Conservation (phyloP, 148 eudicot species). For the Cornus controversa region DNA sequence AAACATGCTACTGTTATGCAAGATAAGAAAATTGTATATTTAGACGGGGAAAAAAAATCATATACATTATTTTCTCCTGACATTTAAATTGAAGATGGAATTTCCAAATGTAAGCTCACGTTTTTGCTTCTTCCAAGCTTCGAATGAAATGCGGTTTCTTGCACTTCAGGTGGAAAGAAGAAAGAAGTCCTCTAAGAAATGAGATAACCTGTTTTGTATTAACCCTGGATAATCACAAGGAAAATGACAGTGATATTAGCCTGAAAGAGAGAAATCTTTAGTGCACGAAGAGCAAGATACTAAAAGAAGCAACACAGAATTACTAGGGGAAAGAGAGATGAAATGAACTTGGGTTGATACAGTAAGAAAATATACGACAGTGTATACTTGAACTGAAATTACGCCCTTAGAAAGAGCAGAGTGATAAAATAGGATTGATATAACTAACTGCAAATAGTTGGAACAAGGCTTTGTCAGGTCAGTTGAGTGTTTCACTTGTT, state of each 20-base stretch:
- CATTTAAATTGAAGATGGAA: not conserved
- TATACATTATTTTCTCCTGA: not conserved
- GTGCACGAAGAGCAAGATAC: too few relatives aligned
- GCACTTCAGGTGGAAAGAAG: conserved; percentile 82
- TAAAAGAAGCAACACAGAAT: too few relatives aligned
- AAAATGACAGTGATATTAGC: conserved; percentile 13
- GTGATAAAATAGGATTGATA: too few relatives aligned
- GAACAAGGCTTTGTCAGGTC: too few relatives aligned
- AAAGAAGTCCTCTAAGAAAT: conserved; percentile 84
- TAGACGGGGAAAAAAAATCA: not conserved
- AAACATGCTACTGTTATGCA: conserved; percentile 1
- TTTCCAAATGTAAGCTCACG: conserved; percentile 36
- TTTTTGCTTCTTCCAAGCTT: conserved; percentile 89
- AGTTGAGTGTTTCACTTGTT: too few relatives aligned
- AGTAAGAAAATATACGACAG: too few relatives aligned
- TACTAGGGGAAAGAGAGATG: too few relatives aligned
- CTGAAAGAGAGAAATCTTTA: not conserved
- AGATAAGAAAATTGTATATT: not conserved
- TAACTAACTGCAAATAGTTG: too few relatives aligned
- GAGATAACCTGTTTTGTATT: conserved; percentile 69
- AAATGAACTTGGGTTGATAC: too few relatives aligned
- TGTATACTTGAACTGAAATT: too few relatives aligned
- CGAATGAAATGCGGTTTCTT: conserved; percentile 65
- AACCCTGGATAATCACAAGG: conserved; percentile 52
- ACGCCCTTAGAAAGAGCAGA: too few relatives aligned